phyloP scores from a whole-genome alignment of 306 rosid species.

The Cajanus cajan region DNA sequence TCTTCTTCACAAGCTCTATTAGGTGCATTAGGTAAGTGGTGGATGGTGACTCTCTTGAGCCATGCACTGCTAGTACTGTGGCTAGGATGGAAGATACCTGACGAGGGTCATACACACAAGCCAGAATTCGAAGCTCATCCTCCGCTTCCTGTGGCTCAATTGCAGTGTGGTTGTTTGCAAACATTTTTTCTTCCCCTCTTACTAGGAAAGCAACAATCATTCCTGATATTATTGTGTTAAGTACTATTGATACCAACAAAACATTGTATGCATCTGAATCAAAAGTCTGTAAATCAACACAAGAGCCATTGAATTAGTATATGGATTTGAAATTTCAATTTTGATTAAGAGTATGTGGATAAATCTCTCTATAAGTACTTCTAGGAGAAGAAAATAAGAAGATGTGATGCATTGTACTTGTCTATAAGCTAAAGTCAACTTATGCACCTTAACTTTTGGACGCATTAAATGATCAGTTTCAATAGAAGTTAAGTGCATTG shows the following conservation, averaged over 20 bases:
- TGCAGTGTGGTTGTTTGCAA: constrained; percentile 52
- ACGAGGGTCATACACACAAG: constrained; percentile 82
- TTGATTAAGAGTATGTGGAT: not conserved
- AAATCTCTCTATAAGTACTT: not conserved
- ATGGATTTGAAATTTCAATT: not conserved
- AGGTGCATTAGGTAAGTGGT: constrained; percentile 63
- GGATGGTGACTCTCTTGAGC: constrained; percentile 45
- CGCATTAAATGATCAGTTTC: not conserved
- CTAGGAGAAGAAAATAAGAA: not conserved
- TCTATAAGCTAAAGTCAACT: not conserved
- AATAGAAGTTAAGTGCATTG: not conserved
- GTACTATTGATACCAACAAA: constrained; percentile 54
- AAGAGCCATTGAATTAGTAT: not conserved
- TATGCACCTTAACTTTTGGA: not conserved
- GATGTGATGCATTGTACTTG: not conserved
- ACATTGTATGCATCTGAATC: constrained; percentile 59
- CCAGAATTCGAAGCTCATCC: constrained; percentile 60
- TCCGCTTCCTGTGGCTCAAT: constrained; percentile 47
- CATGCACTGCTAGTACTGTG: constrained; percentile 53
- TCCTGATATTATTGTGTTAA: constrained; percentile 83
- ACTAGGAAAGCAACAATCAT: constrained; percentile 64
- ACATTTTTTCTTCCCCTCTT: constrained; percentile 58
- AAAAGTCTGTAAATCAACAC: constrained; percentile 47
- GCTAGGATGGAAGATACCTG: constrained; percentile 60
- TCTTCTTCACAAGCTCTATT: constrained; percentile 67